These are phyloP conservation scores for Globisporangium spinosum DNA, from an alignment of 352 stramenopile genomes.

Conservation along the genomic window DNA sequence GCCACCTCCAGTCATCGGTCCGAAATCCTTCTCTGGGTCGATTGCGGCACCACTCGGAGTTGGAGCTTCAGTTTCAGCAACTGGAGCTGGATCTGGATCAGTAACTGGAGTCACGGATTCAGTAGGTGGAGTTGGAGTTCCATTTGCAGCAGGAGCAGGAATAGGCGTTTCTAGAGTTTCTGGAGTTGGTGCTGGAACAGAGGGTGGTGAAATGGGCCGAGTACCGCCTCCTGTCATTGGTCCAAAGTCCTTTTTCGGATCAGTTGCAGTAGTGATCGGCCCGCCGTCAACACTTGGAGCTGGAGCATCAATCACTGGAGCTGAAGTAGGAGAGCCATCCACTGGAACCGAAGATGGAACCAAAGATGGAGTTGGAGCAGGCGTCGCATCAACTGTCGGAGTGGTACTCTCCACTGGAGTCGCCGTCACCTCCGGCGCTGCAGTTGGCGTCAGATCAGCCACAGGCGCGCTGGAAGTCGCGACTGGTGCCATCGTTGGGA, in stretches of 20 bases:
- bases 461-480: neutral
- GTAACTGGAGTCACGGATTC: neutral
- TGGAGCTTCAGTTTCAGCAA: neutral
- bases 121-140: neutral
- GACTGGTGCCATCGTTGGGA: neutral
- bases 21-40: neutral
- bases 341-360: constrained; percentile 1
- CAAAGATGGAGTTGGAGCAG: neutral
- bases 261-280: neutral
- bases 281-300: neutral
- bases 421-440: neutral
- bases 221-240: neutral
- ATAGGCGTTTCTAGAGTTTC: neutral
- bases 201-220: neutral
- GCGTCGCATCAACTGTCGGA: neutral
- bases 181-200: constrained; percentile 2
- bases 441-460: neutral
- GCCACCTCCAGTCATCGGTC: constrained; percentile 2
- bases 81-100: neutral
- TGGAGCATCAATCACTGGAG: neutral
- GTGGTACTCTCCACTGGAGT: neutral
- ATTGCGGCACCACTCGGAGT: neutral
- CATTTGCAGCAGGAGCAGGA: neutral
- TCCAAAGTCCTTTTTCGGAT: neutral
- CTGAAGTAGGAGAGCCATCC: neutral